Conservation (phyloP, 1,284 basidiomycete species). For the Moesziomyces sp. region DNA sequence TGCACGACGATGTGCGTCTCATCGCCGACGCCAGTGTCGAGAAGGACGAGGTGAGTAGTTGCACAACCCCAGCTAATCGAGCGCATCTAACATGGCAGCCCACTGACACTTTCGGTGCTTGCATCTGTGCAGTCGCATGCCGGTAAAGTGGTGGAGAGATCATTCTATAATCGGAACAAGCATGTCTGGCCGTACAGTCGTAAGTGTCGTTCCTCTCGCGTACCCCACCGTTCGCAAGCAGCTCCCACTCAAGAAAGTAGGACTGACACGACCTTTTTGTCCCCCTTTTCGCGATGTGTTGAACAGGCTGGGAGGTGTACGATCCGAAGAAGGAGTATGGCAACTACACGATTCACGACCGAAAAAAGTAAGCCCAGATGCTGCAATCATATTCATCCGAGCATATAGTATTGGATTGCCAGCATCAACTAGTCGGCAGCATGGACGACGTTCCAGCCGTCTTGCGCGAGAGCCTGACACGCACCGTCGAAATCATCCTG, state of each 20-base stretch:
- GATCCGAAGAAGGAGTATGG: slow-evolving; percentile 62
- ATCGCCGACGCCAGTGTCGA: slow-evolving; percentile 94
- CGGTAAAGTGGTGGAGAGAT: slow-evolving; percentile 93
- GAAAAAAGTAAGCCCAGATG: slow-evolving; percentile 18
- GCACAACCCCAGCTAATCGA: not conserved
- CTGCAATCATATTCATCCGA: not conserved
- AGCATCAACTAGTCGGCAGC: slow-evolving; percentile 4
- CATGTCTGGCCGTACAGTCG: slow-evolving; percentile 89
- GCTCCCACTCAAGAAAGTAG: not conserved
- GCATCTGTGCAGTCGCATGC: slow-evolving; percentile 78
- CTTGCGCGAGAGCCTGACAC: slow-evolving; percentile 17
- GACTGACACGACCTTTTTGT: not conserved
- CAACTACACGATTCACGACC: slow-evolving; percentile 55
- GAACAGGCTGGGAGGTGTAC: slow-evolving; percentile 59
- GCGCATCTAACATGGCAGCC: not conserved
- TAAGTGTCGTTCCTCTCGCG: no score
- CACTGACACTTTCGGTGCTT: not conserved
- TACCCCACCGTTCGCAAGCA: no score
- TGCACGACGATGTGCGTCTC: slow-evolving; percentile 95
- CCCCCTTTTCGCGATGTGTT: not conserved
- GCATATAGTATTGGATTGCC: not conserved
- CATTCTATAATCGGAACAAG: slow-evolving; percentile 95
- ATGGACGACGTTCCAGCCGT: slow-evolving; percentile 38
- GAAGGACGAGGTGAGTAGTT: slow-evolving; percentile 79
- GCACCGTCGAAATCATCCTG: slow-evolving; percentile 11